A percentile compares a stretch with the other conserved stretches of the same genome.
Evolutionary conservation across 306 rosid genomes (phyloP).

Genomic region (Hylodesmum podocarpum): DNA sequence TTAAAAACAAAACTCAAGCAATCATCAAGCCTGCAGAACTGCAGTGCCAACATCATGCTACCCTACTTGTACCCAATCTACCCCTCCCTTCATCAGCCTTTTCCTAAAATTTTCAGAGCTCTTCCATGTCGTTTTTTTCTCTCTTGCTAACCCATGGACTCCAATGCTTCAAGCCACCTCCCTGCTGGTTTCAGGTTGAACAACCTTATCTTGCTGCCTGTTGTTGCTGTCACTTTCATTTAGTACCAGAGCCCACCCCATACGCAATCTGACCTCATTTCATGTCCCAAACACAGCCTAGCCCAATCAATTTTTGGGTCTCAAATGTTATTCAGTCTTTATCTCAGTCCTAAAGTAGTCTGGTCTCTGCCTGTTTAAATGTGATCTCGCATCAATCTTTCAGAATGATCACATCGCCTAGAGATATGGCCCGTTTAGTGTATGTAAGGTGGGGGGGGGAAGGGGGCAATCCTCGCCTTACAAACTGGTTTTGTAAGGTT

Average conservation of each 20-base stretch:
- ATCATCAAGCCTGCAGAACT: slow-evolving; percentile 5
- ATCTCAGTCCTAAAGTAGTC: background rate
- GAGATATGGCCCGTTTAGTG: too few relatives aligned
- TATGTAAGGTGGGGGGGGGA: too few relatives aligned
- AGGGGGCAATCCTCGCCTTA: too few relatives aligned
- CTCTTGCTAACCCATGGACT: too few relatives aligned
- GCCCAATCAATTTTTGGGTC: background rate
- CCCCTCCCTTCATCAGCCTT: background rate
- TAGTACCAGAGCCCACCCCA: background rate
- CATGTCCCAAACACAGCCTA: background rate
- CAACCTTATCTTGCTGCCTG: too few relatives aligned
- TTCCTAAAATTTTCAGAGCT: background rate
- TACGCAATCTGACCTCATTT: background rate
- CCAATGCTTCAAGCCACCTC: too few relatives aligned
- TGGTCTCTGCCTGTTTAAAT: background rate
- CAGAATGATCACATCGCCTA: too few relatives aligned
- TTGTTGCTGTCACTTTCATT: background rate
- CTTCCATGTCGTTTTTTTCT: too few relatives aligned
- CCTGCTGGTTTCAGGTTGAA: too few relatives aligned
- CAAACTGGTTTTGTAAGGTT: too few relatives aligned
- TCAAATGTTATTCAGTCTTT: background rate
- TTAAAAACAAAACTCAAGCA: background rate
- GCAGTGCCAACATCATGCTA: background rate
- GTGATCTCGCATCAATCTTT: background rate
- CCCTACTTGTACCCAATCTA: background rate